These are phyloP conservation scores for Penicillium sp. DNA, from an alignment of 2,329 filamentous ascomycete species.

Conservation along the genomic window DNA sequence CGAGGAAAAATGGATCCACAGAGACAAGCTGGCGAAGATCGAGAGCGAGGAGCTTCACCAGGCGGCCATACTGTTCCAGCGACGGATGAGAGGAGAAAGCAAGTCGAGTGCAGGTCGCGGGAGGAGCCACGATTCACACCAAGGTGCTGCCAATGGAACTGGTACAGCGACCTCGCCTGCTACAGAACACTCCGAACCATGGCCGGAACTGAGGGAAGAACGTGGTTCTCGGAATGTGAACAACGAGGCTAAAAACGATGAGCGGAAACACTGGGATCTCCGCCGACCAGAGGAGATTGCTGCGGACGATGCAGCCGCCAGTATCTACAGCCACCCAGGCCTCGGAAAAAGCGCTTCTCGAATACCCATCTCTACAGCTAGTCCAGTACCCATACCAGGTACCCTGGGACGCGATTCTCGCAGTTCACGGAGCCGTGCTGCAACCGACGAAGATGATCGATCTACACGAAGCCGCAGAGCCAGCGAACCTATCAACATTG, in stretches of 20 bases:
- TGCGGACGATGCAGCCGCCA: slow-evolving; percentile 47
- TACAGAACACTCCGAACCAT: slow-evolving; percentile 36
- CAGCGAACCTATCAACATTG: slow-evolving; percentile 53
- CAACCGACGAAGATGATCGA: slow-evolving; percentile 61
- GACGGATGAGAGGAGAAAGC: slow-evolving; percentile 37
- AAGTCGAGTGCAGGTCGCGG: slow-evolving; percentile 38
- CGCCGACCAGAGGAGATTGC: slow-evolving; percentile 76
- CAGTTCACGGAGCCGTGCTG: slow-evolving; percentile 58
- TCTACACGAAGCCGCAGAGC: slow-evolving; percentile 57
- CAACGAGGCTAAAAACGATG: slow-evolving; percentile 42
- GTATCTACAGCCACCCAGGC: slow-evolving; percentile 53
- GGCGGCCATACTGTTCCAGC: slow-evolving; percentile 46
- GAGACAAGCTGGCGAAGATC: slow-evolving; percentile 52
- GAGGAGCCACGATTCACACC: slow-evolving; percentile 39
- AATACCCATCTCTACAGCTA: slow-evolving; percentile 81
- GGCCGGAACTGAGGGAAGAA: slow-evolving; percentile 37
- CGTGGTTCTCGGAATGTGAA: slow-evolving; percentile 41
- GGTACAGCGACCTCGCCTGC: slow-evolving; percentile 24
- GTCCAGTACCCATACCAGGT: slow-evolving; percentile 65
- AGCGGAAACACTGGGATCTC: slow-evolving; percentile 65
- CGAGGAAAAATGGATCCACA: slow-evolving; percentile 51
- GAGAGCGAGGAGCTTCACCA: slow-evolving; percentile 53
- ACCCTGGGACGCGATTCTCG: slow-evolving; percentile 69
- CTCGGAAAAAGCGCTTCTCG: slow-evolving; percentile 67
- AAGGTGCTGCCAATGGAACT: slow-evolving; percentile 30